Percentiles rank a stretch among this genome's conserved stretches.
Conservation (phyloP, 805 yeast species). For the Citeromyces matritensis region DNA sequence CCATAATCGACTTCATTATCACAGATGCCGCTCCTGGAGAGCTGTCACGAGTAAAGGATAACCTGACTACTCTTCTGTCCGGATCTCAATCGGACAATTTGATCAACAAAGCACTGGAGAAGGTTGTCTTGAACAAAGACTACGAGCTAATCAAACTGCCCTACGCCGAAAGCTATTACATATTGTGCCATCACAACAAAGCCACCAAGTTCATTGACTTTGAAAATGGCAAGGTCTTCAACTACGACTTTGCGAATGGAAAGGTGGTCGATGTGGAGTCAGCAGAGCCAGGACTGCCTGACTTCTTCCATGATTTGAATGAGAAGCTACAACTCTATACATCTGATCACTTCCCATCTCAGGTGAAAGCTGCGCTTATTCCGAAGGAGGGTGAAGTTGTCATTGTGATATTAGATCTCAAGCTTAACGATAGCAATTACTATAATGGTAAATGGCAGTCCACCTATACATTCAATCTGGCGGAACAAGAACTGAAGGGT, state of each 20-base stretch:
- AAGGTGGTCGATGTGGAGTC: constrained; percentile 37
- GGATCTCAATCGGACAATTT: constrained; percentile 8
- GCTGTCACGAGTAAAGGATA: constrained; percentile 14
- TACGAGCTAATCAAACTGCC: too few species aligned
- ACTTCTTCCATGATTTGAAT: constrained; percentile 8
- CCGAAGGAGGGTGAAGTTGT: constrained; percentile 21
- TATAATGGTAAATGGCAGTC: constrained; percentile 89
- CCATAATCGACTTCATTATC: constrained; percentile 17
- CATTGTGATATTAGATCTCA: constrained; percentile 43
- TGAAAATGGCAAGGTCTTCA: constrained; percentile 28
- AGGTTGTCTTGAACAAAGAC: constrained; percentile 12
- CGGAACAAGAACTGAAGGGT: constrained; percentile 27
- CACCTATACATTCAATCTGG: constrained; percentile 28
- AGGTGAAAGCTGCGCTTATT: constrained; percentile 25
- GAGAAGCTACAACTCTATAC: constrained; percentile 33
- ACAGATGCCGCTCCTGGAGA: constrained; percentile 46
- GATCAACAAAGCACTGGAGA: constrained; percentile 10
- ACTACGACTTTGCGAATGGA: constrained; percentile 37
- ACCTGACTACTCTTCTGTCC: constrained; percentile 12
- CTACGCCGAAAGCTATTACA: constrained; percentile 9
- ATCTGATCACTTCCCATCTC: constrained; percentile 50
- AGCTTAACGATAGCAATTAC: constrained; percentile 59
- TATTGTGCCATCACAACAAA: constrained; percentile 30
- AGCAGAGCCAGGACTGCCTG: constrained; percentile 6
- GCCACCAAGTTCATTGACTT: constrained; percentile 45